These are phyloP conservation scores for Aspergillus brunneoviolaceus DNA, from an alignment of 2,329 filamentous ascomycete species.

Conservation along the genomic window DNA sequence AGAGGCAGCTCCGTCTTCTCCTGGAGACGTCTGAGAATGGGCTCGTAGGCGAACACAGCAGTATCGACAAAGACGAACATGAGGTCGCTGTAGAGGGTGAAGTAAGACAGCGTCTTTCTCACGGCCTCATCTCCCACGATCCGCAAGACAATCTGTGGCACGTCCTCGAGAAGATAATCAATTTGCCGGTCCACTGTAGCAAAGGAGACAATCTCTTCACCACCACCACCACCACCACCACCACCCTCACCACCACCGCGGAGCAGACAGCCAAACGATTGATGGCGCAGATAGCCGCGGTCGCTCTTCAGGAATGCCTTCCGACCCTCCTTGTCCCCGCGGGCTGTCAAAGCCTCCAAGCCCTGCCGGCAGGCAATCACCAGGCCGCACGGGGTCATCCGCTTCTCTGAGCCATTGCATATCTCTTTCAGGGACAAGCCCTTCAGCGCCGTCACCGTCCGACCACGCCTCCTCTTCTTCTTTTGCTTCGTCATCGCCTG, in stretches of 20 bases:
- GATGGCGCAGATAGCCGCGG: constrained; percentile 56
- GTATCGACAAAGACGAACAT: constrained; percentile 63
- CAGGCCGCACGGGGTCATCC: not conserved
- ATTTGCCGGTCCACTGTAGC: constrained; percentile 56
- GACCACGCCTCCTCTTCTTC: constrained; percentile 46
- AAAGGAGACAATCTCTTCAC: constrained; percentile 57
- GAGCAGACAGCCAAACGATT: constrained; percentile 63
- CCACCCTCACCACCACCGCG: constrained; percentile 23
- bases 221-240: too few relatives aligned
- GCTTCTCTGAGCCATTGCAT: constrained; percentile 29
- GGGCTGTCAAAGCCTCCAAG: too few relatives aligned
- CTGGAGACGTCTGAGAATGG: constrained; percentile 62
- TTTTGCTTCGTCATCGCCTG: constrained; percentile 49
- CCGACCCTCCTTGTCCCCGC: constrained; percentile 31
- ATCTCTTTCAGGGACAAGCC: constrained; percentile 43
- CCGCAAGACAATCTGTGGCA: constrained; percentile 53
- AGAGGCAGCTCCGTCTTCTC: constrained; percentile 57
- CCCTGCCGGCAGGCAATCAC: too few relatives aligned
- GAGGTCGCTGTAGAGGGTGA: constrained; percentile 40
- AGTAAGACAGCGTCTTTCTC: constrained; percentile 46
- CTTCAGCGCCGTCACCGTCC: constrained; percentile 40
- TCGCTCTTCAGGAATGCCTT: constrained; percentile 49
- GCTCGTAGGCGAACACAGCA: constrained; percentile 67
- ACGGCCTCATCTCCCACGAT: constrained; percentile 52
- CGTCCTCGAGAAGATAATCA: constrained; percentile 41